Evolutionary conservation across 306 rosid genomes (phyloP), one percentile per base, ranked within the genome.

Genomic region (Ammopiptanthus mongolicus): DNA sequence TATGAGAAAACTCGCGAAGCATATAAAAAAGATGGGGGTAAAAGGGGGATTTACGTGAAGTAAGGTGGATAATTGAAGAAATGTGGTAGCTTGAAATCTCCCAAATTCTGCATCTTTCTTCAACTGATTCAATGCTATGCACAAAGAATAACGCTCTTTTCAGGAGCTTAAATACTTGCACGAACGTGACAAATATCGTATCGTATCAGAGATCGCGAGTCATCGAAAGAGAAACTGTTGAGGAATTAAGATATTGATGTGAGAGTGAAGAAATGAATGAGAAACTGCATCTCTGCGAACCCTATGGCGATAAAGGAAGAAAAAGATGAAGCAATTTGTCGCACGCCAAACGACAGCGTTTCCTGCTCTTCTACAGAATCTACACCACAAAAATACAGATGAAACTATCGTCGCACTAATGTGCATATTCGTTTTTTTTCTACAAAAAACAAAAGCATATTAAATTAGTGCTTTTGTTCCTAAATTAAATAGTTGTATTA

Each of bases 31-130:
- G 14, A 18, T 12, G 22, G 15, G 31, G 50, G 15, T 28, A 18
- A 60, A 46, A 21, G 1, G 14, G 69, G 56, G 23, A 59, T 61
- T 87, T 93, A 91, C 97, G 98, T 89, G 91, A 93, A 93, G 72
- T 91, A 93, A 8, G 96, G 98, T 7, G 98, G 98, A 76, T 93
- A 93, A 79, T 88, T 93, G 97, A 91, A 91, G 93, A 93, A 93
- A 22, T 86, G 97, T 2, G 97, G 97, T 69, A 91, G 84, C 86
- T 93, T 91, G 89, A 91, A 91, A 51, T 88, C 93, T 57, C 96
- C 93, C 90, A 93, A 77, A 87, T 85, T 93, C 89, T 93, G 97
- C 98, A 93, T 93, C 76, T 78, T 75, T 0, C 77, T 53, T 52
- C 37, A 6, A 59, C 58, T 72, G 60, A 67, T 56, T 56, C 64